Base-by-base conservation (phyloP, 106 monocot genomes). In the Dioscorea zingiberensis region DNA sequence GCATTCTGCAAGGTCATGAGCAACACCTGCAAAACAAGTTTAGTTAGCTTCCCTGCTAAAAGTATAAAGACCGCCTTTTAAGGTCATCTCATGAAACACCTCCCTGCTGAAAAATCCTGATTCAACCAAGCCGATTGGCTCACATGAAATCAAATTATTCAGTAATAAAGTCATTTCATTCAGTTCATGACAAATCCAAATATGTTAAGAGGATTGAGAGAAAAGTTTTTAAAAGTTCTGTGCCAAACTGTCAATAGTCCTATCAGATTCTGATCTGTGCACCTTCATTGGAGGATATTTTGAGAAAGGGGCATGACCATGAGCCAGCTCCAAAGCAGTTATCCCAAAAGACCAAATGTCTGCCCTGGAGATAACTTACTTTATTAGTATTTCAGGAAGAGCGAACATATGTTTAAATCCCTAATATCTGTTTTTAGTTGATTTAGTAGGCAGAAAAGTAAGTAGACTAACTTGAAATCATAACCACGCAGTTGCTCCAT, bases 261-360 rank as follows among this genome's bases (percentile, higher is more conserved):
- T 19, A 53, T 53, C 51, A 53, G 51, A 53, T 53, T 19, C 16
- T 4, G 4, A 53, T 1, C n/a, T 1, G n/a, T 53, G 13, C 75
- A 86, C 86, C 86, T 86, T 86, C 74, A 86, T 78, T 29, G 86
- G 81, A 24, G 86, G 81, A 54, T 75, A 78, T 51, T 78, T 75
- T 47, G 81, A 86, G 63, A 86, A 86, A 65, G 85, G 85, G 32
- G 85, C 85, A 73, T 86, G 81, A 21, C 86, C 86, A 73, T 86
- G 86, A 63, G 86, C 86, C 72, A 86, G 86, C 64, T 83, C 87
- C 26, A 87, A 63, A 45, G 87, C 87, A 44, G 83, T 87, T 71
- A 83, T 87, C 45, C 87, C 83, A 68, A 87, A 87, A 55, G 87
- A 87, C 82, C 82, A 87, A 18, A 87, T 83, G 56, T 87, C 87